Base-by-base conservation (phyloP, 768 basidiomycete species). In the Coprinopsis strossmayeri region DNA sequence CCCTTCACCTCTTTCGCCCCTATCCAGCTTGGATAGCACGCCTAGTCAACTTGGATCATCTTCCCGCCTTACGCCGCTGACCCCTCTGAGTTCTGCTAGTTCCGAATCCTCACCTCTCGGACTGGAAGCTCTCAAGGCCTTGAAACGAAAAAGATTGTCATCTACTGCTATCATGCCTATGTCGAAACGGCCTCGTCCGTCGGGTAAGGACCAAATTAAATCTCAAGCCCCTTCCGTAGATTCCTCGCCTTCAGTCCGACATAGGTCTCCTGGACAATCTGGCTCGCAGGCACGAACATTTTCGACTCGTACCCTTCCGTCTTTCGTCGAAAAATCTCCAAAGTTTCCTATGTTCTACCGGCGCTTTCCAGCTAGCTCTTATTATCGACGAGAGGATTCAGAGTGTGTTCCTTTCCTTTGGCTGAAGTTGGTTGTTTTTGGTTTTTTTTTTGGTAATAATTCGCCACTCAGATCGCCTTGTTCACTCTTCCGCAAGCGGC, bases 281-380 rank as follows among this genome's bases (percentile, higher is more conserved):
- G n/a, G n/a, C n/a, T 32, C 30, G 30, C 7, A 7, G 9, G 17
- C 17, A 38, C 9, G 35, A 10, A 38, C 35, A 5, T 5, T n/a
- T n/a, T n/a, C n/a, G n/a, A n/a, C 17, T 18, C 40, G 40, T 25
- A 71, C 68, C 5, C 73, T 89, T 46, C 82, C 83, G 2, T 50
- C 65, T 5, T 38, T 61, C 37, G 55, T 87, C 45, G 65, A 73
- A 34, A 67, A 75, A 41, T 69, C 76, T 20, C 51, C 67, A 1
- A 63, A 66, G 25, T 87, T 82, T 57, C 64, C 80, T 34, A 72
- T 82, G 17, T 76, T 87, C 53, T 91, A 91, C 61, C 67, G 83
- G 48, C 77, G 79, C 5, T 91, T 86, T 59, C 82, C 85, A 3
- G 70, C 73, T 46, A 82, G 81, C 54, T 74, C 81, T 3, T 81